Percentiles rank a stretch among this genome's conserved stretches.
These are phyloP conservation scores for Lepidium aucheri DNA, from an alignment of 345 rosid species.

Conservation along the genomic window DNA sequence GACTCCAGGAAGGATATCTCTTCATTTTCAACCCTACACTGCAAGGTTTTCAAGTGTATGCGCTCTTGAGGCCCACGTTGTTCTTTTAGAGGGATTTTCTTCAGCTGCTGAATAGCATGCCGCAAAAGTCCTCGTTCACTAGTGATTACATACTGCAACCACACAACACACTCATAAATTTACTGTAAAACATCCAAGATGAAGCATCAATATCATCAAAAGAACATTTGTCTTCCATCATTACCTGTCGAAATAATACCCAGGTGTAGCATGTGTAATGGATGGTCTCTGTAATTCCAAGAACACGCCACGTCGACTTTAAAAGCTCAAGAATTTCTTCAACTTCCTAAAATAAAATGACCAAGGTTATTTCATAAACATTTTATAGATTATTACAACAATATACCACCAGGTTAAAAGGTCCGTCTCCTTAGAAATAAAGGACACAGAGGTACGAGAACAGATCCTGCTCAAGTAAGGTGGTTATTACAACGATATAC, in stretches of 20 bases:
- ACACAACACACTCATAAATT: slow-evolving; percentile 25
- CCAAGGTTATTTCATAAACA: background rate
- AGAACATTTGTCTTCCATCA: background rate
- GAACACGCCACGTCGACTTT: slow-evolving; percentile 92
- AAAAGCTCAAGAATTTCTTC: slow-evolving; percentile 97
- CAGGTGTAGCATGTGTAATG: slow-evolving; percentile 90
- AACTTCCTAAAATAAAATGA: slow-evolving; percentile 54
- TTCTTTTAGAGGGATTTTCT: slow-evolving; percentile 78
- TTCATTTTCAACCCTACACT: slow-evolving; percentile 54
- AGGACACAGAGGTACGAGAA: no score
- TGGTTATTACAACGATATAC: background rate
- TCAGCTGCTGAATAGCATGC: slow-evolving; percentile 83
- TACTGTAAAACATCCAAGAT: background rate
- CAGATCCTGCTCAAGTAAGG: no score
- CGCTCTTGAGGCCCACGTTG: slow-evolving; percentile 97
- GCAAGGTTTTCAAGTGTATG: slow-evolving; percentile 76
- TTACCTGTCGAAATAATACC: slow-evolving; percentile 94
- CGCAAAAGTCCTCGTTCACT: slow-evolving; percentile 72
- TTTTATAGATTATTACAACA: background rate
- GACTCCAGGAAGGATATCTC: slow-evolving; percentile 72
- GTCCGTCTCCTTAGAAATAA: no score
- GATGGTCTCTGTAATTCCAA: slow-evolving; percentile 92
- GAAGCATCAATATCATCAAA: slow-evolving; percentile 3
- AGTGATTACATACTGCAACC: slow-evolving; percentile 72
- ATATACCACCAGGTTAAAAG: no score